Base-by-base conservation (phyloP, 306 rosid species). In the Ochetophila trinervis region DNA sequence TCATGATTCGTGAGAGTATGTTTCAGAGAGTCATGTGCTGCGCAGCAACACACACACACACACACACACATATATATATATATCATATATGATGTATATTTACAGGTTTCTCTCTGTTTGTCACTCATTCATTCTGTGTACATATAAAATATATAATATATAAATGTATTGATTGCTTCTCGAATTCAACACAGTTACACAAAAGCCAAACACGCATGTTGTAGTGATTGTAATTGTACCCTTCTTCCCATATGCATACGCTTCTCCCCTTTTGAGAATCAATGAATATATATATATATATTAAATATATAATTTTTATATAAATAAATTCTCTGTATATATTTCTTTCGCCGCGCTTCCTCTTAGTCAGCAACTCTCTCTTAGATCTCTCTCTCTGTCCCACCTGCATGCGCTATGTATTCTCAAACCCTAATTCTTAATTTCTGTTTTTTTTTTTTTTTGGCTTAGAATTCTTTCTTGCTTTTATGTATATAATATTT, bases 11-110 rank as follows among this genome's bases (percentile, higher is more conserved):
- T 27, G 32, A 27, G 71, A 74, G 63, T 40, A 20, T 60, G 66
- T 53, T 78, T 71, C 82, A 66, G 68, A 68, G 45, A 53, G 27
- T 35, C 90, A 85, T 72, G 85, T 85, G 85, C 80, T 66, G 36
- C 62, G 53, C 75, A 62, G 69, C 54, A 21, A n/a, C 34, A 53
- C 53, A 40, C 45, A 40, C 45, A 40, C 0, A 6, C 42, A 35
- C 40, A 35, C 5, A 36, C 42, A 3, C 40, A 36, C 9, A 5
- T 36, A 36, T 5, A 36, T 36, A 36, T 34, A 34, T 34, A 34
- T 34, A 6, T 35, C 9, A 34, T 32, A 32, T 8, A 32, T 16
- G 16, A 62, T 62, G 42, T 62, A 37, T n/a, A 21, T 13, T 27
- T 27, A 27, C 32, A 27, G 32, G 2, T 27, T 27, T 27, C 32